phyloP scores from a whole-genome alignment of 164 flowering plant species.

The Nymphaea colorata region DNA sequence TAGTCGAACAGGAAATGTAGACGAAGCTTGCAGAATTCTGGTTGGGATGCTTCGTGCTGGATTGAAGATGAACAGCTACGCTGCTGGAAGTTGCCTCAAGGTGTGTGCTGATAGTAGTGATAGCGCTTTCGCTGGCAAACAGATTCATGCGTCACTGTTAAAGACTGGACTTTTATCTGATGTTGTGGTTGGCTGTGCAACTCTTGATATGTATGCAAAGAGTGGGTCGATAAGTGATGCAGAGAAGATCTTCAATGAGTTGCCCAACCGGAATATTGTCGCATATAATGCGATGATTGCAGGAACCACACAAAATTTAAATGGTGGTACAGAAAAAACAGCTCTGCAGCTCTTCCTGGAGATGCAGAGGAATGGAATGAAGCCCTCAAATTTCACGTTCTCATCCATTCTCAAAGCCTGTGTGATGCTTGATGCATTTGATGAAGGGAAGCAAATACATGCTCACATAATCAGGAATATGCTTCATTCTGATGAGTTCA shows the following conservation, averaged over 20 bases:
- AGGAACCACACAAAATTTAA: conserved; percentile 18
- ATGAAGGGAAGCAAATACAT: conserved; percentile 50
- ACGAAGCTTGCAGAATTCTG: conserved; percentile 23
- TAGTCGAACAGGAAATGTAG: conserved; percentile 18
- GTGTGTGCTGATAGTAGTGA: conserved; percentile 18
- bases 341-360: conserved; percentile 31
- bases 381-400: conserved; percentile 41
- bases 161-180: conserved; percentile 34
- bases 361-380: conserved; percentile 32
- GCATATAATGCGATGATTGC: conserved; percentile 60
- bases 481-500: conserved; percentile 39
- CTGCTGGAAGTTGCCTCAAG: conserved; percentile 42
- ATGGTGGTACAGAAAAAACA: conserved; percentile 15
- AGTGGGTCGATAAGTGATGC: conserved; percentile 26
- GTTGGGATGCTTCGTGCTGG: conserved; percentile 39
- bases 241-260: conserved; percentile 19
- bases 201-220: conserved; percentile 56
- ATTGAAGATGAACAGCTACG: conserved; percentile 26
- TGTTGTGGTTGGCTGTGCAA: conserved; percentile 40
- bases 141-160: conserved; percentile 26
- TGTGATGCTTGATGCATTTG: conserved; percentile 19
- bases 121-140: conserved; percentile 16
- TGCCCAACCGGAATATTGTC: conserved; percentile 32
- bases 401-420: conserved; percentile 44
- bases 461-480: conserved; percentile 36